A percentile compares a stretch with the other conserved stretches of the same genome.
phyloP scores from a whole-genome alignment of 2,329 filamentous ascomycete genomes.

The Paraphaeosphaeria minitans region DNA sequence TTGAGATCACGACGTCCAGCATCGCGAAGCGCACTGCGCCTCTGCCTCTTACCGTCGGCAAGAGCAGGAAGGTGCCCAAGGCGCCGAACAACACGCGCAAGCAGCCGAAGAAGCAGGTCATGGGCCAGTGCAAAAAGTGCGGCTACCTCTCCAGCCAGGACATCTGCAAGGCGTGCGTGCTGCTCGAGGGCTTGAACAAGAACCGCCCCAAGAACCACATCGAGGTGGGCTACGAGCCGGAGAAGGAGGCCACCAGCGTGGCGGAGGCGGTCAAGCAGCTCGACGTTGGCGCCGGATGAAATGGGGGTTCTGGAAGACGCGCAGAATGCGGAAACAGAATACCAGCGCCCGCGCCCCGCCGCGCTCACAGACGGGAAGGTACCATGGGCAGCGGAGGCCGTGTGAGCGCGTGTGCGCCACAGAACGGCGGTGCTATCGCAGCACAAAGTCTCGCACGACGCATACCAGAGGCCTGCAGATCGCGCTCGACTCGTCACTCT shows the following conservation, averaged over 20 bases:
- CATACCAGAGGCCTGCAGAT: not conserved
- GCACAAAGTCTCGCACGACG: no score
- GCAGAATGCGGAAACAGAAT: not conserved
- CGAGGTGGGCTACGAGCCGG: slow-evolving; percentile 31
- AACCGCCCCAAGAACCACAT: slow-evolving; percentile 53
- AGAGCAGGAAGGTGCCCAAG: slow-evolving; percentile 31
- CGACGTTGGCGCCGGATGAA: slow-evolving; percentile 28
- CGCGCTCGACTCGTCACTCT: not conserved
- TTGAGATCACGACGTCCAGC: slow-evolving; percentile 61
- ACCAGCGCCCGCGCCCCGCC: not conserved
- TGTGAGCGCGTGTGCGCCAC: not conserved
- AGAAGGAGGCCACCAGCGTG: slow-evolving; percentile 17
- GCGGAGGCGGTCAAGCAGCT: slow-evolving; percentile 25
- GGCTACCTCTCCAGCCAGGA: slow-evolving; percentile 95
- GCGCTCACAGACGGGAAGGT: not conserved
- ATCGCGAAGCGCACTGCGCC: slow-evolving; percentile 45
- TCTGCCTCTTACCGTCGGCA: slow-evolving; percentile 20
- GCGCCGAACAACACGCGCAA: slow-evolving; percentile 28
- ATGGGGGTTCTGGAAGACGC: not conserved
- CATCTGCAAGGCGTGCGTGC: slow-evolving; percentile 89
- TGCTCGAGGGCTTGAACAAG: slow-evolving; percentile 91
- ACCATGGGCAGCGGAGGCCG: not conserved
- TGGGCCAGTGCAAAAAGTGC: slow-evolving; percentile 84
- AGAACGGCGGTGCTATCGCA: not conserved
- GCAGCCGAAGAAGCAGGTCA: slow-evolving; percentile 62